phyloP scores from a whole-genome alignment of 2,329 filamentous ascomycete genomes.

The Cordyceps javanica region DNA sequence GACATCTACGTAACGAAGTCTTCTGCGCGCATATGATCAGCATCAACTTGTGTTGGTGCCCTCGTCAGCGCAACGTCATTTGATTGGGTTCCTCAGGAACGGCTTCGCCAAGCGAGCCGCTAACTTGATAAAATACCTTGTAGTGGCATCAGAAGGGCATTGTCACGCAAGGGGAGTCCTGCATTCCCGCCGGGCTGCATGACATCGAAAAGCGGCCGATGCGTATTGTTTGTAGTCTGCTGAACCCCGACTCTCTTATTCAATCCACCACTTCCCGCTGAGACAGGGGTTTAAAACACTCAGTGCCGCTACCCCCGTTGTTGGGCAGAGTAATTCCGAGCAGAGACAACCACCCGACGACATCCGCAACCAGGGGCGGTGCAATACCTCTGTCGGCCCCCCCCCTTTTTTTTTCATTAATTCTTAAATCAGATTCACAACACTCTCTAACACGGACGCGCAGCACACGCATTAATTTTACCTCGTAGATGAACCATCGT shows the following conservation, averaged over 20 bases:
- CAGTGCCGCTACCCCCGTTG: no score
- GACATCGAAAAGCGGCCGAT: not conserved
- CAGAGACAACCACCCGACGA: not conserved
- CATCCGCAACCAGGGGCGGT: not conserved
- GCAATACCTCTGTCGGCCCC: not conserved
- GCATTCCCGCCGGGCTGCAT: not conserved
- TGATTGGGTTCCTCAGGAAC: not conserved
- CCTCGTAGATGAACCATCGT: not conserved
- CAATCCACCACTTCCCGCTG: not conserved
- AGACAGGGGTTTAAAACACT: conserved; percentile 1
- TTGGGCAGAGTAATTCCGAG: no score
- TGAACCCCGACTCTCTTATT: not conserved
- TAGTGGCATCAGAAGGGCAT: not conserved
- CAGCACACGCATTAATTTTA: not conserved
- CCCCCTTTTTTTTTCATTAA: not conserved
- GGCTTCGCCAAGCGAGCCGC: not conserved
- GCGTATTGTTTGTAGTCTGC: no score
- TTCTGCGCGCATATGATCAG: not conserved
- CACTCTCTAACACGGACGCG: not conserved
- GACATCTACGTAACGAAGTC: not conserved
- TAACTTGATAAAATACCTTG: not conserved
- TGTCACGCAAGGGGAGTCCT: not conserved
- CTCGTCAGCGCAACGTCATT: not conserved
- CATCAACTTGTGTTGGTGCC: not conserved
- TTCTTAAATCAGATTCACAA: not conserved